Conservation (phyloP, 768 basidiomycete species). For the Lentinus tigrinus region DNA sequence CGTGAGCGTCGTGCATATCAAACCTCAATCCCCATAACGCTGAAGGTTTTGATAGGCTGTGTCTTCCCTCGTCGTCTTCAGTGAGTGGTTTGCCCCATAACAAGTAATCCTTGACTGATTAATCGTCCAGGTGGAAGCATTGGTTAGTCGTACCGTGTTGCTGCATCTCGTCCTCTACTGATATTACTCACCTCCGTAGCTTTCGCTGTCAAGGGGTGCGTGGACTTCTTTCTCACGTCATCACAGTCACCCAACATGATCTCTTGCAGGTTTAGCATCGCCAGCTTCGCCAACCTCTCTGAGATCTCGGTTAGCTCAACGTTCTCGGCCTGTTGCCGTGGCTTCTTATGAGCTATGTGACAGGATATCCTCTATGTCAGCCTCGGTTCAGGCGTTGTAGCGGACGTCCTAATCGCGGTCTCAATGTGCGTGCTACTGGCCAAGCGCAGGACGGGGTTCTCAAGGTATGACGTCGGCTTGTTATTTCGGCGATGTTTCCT, state of each 20-base stretch:
- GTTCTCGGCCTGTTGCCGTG: not conserved
- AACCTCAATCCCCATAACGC: not conserved
- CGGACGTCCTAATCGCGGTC: conserved; percentile 23
- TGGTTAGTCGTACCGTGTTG: not conserved
- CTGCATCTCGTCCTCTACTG: not conserved
- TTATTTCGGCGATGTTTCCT: not conserved
- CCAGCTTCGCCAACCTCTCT: not conserved
- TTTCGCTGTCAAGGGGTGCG: conserved; percentile 9
- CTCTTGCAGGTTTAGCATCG: not conserved
- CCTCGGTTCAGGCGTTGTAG: conserved; percentile 21
- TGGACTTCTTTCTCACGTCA: not conserved
- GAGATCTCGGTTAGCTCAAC: conserved; percentile 16
- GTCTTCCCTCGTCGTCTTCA: conserved; percentile 11
- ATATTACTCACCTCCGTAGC: not conserved
- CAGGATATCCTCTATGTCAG: conserved; percentile 26
- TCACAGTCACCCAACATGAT: not conserved
- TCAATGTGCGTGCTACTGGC: conserved; percentile 22
- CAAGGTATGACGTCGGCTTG: conserved; percentile 4
- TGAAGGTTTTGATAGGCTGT: not conserved
- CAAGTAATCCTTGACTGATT: not conserved
- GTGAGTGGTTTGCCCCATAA: not conserved
- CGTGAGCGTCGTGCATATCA: conserved; percentile 12
- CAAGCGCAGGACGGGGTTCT: conserved; percentile 8
- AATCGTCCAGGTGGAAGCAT: conserved; percentile 6
- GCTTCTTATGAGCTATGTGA: too few species aligned